Conservation (phyloP, 2,329 filamentous ascomycete species). For the Penicillium brasilianum region DNA sequence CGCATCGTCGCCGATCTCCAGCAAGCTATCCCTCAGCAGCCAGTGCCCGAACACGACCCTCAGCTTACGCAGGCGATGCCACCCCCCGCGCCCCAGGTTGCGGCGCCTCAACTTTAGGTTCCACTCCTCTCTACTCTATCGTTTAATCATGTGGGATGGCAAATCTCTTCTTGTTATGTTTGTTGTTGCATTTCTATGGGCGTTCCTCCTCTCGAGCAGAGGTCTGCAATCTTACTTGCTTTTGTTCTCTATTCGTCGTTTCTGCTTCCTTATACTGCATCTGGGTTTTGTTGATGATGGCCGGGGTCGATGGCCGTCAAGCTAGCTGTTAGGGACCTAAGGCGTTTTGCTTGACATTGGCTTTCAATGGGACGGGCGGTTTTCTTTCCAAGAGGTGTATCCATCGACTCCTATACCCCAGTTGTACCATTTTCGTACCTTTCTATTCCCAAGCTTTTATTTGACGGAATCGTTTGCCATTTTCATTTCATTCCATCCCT, state of each 20-base stretch:
- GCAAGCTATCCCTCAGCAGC: conserved; percentile 42
- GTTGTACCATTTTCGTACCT: conserved; percentile 31
- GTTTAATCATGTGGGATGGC: conserved; percentile 11
- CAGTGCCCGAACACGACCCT: conserved; percentile 21
- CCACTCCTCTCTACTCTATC: conserved; percentile 12
- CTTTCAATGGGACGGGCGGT: conserved; percentile 36
- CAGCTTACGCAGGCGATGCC: conserved; percentile 24
- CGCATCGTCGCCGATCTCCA: conserved; percentile 44
- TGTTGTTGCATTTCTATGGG: conserved; percentile 37
- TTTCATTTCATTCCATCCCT: background rate
- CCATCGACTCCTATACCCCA: conserved; percentile 42
- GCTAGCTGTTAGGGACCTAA: conserved; percentile 26
- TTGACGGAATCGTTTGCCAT: background rate
- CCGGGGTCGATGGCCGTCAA: conserved; percentile 14
- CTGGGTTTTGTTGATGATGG: conserved; percentile 18
- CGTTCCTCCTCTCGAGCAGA: conserved; percentile 32
- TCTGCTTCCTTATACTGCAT: conserved; percentile 20
- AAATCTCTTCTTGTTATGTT: conserved; percentile 17
- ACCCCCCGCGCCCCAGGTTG: conserved; percentile 19
- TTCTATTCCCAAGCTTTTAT: conserved; percentile 14
- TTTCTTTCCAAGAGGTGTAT: conserved; percentile 36
- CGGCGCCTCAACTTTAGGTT: conserved; percentile 25
- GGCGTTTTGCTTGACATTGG: conserved; percentile 41
- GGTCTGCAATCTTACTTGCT: conserved; percentile 21
- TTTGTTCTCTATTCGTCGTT: conserved; percentile 15